These are phyloP conservation scores for Capronia coronata DNA, from an alignment of 2,329 filamentous ascomycete species.

Conservation along the genomic window DNA sequence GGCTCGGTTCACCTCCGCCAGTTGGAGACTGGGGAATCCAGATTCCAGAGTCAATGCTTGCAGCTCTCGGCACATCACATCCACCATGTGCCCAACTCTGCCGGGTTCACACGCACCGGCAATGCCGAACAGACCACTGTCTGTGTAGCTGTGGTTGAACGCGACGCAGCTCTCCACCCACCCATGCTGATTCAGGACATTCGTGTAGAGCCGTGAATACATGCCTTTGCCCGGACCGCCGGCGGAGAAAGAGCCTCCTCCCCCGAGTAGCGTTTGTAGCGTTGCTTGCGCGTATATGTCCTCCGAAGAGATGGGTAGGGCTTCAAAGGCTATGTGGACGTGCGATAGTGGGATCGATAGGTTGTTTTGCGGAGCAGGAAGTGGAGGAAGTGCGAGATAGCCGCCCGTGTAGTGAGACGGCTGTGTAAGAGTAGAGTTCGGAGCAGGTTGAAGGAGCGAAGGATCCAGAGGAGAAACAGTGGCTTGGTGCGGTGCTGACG, in stretches of 20 bases:
- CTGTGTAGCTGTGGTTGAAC: constrained; percentile 96
- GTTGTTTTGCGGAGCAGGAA: constrained; percentile 71
- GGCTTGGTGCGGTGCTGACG: constrained; percentile 59
- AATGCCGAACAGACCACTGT: constrained; percentile 92
- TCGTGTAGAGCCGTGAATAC: constrained; percentile 96
- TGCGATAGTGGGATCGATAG: constrained; percentile 76
- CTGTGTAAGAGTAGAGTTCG: constrained; percentile 52
- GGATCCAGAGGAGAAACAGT: constrained; percentile 51
- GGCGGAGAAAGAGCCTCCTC: constrained; percentile 92
- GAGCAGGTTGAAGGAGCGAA: constrained; percentile 38
- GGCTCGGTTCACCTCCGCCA: constrained; percentile 76
- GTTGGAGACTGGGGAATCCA: constrained; percentile 65
- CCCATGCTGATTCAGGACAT: constrained; percentile 92
- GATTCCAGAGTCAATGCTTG: constrained; percentile 67
- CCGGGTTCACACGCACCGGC: constrained; percentile 75
- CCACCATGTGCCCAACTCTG: constrained; percentile 74
- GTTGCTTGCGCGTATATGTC: constrained; percentile 97
- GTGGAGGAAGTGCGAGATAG: constrained; percentile 75
- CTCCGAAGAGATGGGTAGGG: constrained; percentile 77
- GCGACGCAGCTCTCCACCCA: constrained; percentile 96
- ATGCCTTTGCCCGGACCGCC: constrained; percentile 97
- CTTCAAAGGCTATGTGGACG: constrained; percentile 94
- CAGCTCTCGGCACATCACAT: constrained; percentile 90
- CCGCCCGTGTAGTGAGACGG: constrained; percentile 87
- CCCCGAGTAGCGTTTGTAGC: constrained; percentile 88